Percentiles rank a stretch among this genome's conserved stretches.
Evolutionary conservation across 2,329 filamentous ascomycete genomes (phyloP).

Genomic region (Rhynchosporium agropyri): DNA sequence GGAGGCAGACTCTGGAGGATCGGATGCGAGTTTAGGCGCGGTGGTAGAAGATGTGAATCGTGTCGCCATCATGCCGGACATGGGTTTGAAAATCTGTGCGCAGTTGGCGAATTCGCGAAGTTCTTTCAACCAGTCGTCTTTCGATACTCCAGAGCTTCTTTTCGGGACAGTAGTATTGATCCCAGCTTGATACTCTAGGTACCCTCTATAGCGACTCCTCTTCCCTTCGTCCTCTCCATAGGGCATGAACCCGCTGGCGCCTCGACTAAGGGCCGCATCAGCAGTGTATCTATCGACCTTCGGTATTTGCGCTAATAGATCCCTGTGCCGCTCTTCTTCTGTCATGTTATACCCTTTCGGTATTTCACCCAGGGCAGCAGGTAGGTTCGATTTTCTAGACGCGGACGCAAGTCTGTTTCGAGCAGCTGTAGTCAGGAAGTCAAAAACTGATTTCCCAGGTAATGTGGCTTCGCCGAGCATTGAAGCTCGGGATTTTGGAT

Average conservation of each 20-base stretch:
- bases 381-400: conserved; percentile 76
- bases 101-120: conserved; percentile 72
- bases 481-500: conserved; percentile 75
- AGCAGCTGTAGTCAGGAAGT: conserved; percentile 79
- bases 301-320: conserved; percentile 62
- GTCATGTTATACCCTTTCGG: conserved; percentile 65
- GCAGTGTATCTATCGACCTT: conserved; percentile 68
- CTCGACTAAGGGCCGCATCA: conserved; percentile 67
- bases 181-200: conserved; percentile 77
- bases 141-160: conserved; percentile 47
- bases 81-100: conserved; percentile 83
- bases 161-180: conserved; percentile 60
- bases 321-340: conserved; percentile 63
- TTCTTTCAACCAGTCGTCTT: conserved; percentile 79
- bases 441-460: conserved; percentile 93
- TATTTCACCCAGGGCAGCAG: conserved; percentile 74
- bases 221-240: conserved; percentile 84
- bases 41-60: conserved; percentile 79
- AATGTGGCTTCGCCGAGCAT: conserved; percentile 79
- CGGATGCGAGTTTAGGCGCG: conserved; percentile 45
- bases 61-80: conserved; percentile 89
- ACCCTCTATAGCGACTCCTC: conserved; percentile 76
- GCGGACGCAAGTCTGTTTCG: conserved; percentile 75
- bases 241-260: conserved; percentile 70
- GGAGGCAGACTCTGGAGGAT: conserved; percentile 43